Evolutionary conservation across 1,139 yeast genomes (phyloP), one percentile per base, ranked within the genome.

Genomic region (Hemisphaericaspora subhashii): DNA sequence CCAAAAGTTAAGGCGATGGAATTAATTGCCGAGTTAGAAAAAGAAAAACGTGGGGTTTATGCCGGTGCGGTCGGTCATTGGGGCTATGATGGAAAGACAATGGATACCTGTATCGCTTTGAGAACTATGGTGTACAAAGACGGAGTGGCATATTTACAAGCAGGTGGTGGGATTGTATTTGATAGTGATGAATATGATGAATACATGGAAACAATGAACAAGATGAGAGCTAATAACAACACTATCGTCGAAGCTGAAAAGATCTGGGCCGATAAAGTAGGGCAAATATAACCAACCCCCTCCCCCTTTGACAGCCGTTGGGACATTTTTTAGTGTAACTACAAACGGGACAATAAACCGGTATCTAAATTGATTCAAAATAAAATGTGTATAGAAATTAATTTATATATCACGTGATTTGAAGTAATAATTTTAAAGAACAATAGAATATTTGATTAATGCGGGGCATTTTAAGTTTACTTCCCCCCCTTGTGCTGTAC

Each of bases 51-150:
- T 56, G 98, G 98, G 31, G 90, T 90, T 11, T 92, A 92, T 58
- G 98, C 98, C 1, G 98, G 98, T 47, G 98, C 98, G 1, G 97
- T 92, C n/a, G 98, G 98, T 9, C 86, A 86, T 60, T 92, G 97
- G 96, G 90, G 96, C 1, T 92, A 89, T 58, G 96, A 88, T 55
- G 88, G 94, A 13, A 81, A 79, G 52, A 77, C 89, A 20, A 92
- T 92, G 98, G 95, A 92, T 58, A 92, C 98, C 1, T 92, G 98
- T 66, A 92, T 92, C 58, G 98, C 98, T 0, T 72, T 92, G 52
- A 79, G 98, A 66, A 92, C 98, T 1, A 92, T 92, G 98, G 92
- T 92, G 30, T 86, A 78, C 56, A 92, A 92, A 58, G 88, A 90
- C 51, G 94, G 94, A 14, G 72, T 78, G 33, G 98, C 96, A 0